Evolutionary conservation across 2,329 filamentous ascomycete species (phyloP), one percentile per base, ranked within the genome.

Genomic region (Elsinoe perseae): DNA sequence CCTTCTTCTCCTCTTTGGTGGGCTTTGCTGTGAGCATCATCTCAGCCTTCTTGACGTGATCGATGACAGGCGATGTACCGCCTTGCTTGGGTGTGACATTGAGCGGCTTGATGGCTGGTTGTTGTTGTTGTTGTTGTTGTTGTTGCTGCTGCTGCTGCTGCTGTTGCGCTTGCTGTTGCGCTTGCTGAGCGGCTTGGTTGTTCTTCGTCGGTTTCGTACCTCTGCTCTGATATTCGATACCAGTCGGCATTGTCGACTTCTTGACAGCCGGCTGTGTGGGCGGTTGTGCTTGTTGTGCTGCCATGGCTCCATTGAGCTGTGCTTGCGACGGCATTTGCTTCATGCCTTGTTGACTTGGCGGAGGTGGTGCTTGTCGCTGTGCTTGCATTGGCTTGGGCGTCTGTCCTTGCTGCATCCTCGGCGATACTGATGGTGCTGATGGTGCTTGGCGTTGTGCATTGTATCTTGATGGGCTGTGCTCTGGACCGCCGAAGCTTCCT

Each of bases 21-120:
- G 53, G 53, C 18, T 73, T 73, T 56, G 64, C 65, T 16, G 87
- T 92, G 56, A 97, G 80, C 8, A 90, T 90, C 54, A 86, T 86
- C 70, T 97, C 91, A 3, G 92, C 91, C 65, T 91, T 88, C 75
- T 93, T 95, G 63, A 95, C 83, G 27, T 85, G 80, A 66, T 93
- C 88, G 57, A 73, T 72, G 16, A 74, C 73, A 50, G 80, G 75
- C 36, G 75, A 71, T 18, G 73, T 71, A 61, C 76, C 69, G 4
- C 74, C 72, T 61, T 76, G 68, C 63, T 75, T 75, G 12, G 71
- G 70, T 14, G 73, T 70, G 53, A 75, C 77, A 63, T 76, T 78
- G 67, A 79, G 70, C 61, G 86, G 79, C 67, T 84, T 76, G 57
- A 38, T 68, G n/a, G n/a, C n/a, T n/a, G n/a, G n/a, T n/a, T n/a